Conservation (phyloP, 345 rosid species). For the sweet orange (Citrus sinensis) region DNA sequence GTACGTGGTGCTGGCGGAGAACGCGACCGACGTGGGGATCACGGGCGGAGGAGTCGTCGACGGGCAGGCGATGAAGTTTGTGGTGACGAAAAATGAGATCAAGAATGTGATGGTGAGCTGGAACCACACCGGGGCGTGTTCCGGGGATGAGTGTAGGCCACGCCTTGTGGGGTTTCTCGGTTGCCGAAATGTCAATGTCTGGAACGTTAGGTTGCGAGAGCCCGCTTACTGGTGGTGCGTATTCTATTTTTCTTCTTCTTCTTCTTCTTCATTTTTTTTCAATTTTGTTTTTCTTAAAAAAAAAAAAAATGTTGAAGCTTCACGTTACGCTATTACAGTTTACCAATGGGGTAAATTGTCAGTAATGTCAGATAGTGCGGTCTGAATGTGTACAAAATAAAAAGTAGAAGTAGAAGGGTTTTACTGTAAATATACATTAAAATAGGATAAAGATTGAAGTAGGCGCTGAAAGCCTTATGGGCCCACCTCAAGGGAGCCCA, state of each 20-base stretch:
- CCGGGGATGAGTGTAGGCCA: constrained; percentile 87
- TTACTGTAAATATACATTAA: neutral
- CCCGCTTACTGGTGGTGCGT: constrained; percentile 99
- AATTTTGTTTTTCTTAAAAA: too few relatives aligned
- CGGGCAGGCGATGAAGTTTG: constrained; percentile 79
- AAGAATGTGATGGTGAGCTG: constrained; percentile 98
- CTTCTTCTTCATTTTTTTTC: too few relatives aligned
- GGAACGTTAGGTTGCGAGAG: constrained; percentile 55
- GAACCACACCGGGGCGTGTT: constrained; percentile 78
- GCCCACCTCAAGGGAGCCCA: neutral
- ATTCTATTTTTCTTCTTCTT: neutral
- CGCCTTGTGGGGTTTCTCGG: constrained; percentile 72
- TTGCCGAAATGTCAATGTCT: constrained; percentile 57
- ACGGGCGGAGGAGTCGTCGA: constrained; percentile 86
- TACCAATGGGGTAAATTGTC: neutral
- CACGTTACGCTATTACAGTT: fast-evolving
- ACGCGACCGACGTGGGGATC: constrained; percentile 72
- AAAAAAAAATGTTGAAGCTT: too few relatives aligned
- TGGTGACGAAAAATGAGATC: constrained; percentile 52
- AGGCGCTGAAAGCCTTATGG: neutral
- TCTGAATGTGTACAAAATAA: neutral
- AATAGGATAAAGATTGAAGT: too few relatives aligned
- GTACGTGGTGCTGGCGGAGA: constrained; percentile 83
- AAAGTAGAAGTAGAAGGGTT: neutral
- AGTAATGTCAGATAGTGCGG: neutral